phyloP scores from a whole-genome alignment of 202 grass and related monocot species.

The Saccharum hybrid region DNA sequence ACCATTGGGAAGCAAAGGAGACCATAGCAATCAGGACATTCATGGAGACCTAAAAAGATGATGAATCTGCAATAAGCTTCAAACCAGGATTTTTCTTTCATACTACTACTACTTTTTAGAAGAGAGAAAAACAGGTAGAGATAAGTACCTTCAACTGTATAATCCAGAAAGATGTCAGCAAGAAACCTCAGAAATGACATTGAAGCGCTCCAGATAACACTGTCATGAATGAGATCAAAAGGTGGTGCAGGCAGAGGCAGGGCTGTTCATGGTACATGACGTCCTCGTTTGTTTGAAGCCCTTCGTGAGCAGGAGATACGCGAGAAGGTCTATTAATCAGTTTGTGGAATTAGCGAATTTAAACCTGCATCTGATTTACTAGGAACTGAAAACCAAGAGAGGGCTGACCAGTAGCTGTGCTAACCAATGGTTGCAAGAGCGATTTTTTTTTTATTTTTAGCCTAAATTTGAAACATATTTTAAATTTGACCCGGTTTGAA shows the following conservation, averaged over 20 bases:
- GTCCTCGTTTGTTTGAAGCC: neutral
- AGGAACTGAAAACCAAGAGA: neutral
- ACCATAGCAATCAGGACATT: conserved; percentile 9
- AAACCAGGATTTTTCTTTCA: neutral
- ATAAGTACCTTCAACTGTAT: neutral
- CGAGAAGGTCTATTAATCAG: neutral
- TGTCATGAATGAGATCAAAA: too few species aligned
- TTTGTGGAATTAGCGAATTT: neutral
- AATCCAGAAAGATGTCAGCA: neutral
- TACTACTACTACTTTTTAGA: neutral
- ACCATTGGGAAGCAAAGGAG: conserved; percentile 42
- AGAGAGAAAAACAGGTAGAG: neutral
- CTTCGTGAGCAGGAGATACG: neutral
- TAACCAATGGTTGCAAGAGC: conserved; percentile 18
- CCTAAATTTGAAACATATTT: too few species aligned
- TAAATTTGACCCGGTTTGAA: too few species aligned
- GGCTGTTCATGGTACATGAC: too few species aligned
- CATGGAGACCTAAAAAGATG: conserved; percentile 42
- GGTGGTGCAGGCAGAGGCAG: neutral
- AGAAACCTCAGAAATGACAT: neutral
- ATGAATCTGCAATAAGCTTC: neutral
- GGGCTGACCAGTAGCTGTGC: neutral
- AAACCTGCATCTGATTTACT: neutral
- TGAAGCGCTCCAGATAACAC: too few species aligned
- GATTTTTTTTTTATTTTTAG: too few species aligned